Evolutionary conservation across 176 grass and related monocot genomes (phyloP), one percentile per base, ranked within the genome.

Genomic region (Urochloa ruziziensis): DNA sequence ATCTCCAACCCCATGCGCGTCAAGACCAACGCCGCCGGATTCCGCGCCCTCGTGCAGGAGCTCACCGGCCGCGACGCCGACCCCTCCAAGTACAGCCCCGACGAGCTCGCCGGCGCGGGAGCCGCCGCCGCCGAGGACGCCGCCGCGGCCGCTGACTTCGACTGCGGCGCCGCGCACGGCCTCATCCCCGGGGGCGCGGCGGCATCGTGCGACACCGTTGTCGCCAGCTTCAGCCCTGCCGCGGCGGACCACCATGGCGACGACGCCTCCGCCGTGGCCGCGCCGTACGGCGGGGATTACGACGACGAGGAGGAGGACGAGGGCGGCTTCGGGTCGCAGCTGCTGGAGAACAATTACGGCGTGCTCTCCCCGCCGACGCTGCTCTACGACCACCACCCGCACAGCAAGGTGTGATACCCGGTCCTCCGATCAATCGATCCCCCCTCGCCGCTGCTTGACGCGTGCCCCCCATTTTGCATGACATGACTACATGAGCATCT

Each of bases 1-100:
- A 97, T 97, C 86, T 87, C 91, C 62, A 97, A 97, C 82, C 94
- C 94, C 70, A 83, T 97, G 94, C 67, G 91, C 82, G 87, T 97
- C 57, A 88, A 88, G 59, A 86, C 94, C 58, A 91, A 33, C 77
- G 83, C 89, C 37, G 79, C 73, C 19, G 87, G 88, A 19, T 97
- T 97, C 78, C 94, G 94, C 62, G 86, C 89, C 70, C 76, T 93
- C 44, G 94, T 97, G 37, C 94, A 97, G 83, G 85, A 89, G 91
- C 91, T 97, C 89, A 97, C 94, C 18, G 94, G 94, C 62, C 89
- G 91, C 42, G 57, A 97, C 74, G 83, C 91, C 37, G 88, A 93
- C 68, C 85, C 84, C 39, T 90, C 90, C 70, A 91, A 92, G 78
- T 90, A 89, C 83, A 78, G 78, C 57, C 27, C 70, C 67, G 73